Conservation (phyloP, 148 eudicot species). For the Rhododendron ovatum region DNA sequence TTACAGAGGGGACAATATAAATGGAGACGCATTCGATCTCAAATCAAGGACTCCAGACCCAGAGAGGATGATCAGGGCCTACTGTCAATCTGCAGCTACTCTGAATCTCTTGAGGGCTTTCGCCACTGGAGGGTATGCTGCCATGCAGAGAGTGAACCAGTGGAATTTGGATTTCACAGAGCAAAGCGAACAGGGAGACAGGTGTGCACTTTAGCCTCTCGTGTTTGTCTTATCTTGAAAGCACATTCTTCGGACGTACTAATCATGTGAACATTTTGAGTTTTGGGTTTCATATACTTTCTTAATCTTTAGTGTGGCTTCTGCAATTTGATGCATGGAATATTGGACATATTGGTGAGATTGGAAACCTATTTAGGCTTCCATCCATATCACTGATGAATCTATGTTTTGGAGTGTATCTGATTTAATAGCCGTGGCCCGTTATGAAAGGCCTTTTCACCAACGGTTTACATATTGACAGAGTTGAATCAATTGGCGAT, state of each 20-base stretch:
- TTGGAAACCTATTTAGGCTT: not conserved
- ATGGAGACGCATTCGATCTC: constrained; percentile 43
- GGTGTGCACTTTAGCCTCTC: constrained; percentile 29
- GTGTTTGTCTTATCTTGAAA: not conserved
- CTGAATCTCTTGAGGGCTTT: constrained; percentile 87
- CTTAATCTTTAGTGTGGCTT: not conserved
- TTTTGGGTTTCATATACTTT: constrained; percentile 2
- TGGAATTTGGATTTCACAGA: constrained; percentile 88
- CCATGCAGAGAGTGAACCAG: constrained; percentile 82
- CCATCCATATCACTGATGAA: not conserved
- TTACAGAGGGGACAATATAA: constrained; percentile 51
- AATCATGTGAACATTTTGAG: not conserved
- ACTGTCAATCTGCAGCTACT: constrained; percentile 85
- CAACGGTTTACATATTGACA: not conserved
- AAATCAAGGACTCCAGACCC: constrained; percentile 74
- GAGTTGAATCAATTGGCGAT: not conserved
- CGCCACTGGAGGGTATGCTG: constrained; percentile 92
- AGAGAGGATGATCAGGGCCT: constrained; percentile 88
- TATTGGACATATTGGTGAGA: not conserved
- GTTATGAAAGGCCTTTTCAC: not conserved
- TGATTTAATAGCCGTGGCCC: not conserved
- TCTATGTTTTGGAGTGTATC: not conserved
- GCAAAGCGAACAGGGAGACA: constrained; percentile 86
- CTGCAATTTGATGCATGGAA: not conserved
- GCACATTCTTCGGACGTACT: not conserved